These are phyloP conservation scores for Phalaenopsis aphrodite DNA, from an alignment of 106 monocot genomes.

Conservation along the genomic window DNA sequence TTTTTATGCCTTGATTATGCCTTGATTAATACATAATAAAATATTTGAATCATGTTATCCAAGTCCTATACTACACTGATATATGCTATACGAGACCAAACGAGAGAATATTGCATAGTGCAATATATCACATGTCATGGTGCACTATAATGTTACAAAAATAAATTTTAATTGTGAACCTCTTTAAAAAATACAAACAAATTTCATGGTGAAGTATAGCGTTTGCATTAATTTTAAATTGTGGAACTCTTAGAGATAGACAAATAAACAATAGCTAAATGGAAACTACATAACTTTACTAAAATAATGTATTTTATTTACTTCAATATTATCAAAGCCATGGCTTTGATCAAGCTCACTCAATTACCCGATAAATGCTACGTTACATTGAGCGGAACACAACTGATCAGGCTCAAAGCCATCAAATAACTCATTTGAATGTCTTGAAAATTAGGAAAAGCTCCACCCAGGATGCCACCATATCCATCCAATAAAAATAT, in stretches of 20 bases:
- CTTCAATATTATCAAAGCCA: not conserved
- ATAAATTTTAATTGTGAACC: not conserved
- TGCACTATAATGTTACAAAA: not conserved
- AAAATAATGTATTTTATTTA: not conserved
- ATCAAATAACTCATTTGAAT: no score
- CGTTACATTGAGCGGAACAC: not conserved
- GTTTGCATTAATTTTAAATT: not conserved
- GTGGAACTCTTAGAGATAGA: not conserved
- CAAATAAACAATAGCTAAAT: not conserved
- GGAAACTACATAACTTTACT: no score
- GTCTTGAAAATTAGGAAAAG: no score
- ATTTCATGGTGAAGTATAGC: not conserved
- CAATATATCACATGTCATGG: not conserved
- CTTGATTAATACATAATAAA: not conserved
- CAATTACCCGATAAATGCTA: not conserved
- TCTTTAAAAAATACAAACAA: not conserved
- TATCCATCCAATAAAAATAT: no score
- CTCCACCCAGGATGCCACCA: no score
- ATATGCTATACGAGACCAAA: not conserved
- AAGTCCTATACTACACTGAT: not conserved
- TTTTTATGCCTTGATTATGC: not conserved
- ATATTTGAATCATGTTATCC: not conserved
- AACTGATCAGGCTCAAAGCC: not conserved
- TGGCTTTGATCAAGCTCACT: conserved; percentile 1
- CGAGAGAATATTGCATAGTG: not conserved